These are phyloP conservation scores for Metarhizium guizhouense DNA, from an alignment of 2,329 filamentous ascomycete genomes.

Conservation along the genomic window DNA sequence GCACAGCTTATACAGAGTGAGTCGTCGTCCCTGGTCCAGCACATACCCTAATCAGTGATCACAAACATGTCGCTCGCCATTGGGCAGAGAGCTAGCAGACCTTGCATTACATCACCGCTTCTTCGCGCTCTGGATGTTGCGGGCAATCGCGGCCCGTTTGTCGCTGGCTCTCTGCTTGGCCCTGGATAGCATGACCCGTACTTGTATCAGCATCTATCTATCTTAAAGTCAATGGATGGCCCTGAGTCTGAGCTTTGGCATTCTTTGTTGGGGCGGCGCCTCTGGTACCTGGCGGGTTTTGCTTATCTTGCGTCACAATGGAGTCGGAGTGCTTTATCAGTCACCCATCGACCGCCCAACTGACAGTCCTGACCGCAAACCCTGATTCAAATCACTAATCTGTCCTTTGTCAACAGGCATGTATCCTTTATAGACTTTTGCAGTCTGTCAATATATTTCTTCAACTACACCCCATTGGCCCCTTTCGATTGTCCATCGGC, in stretches of 20 bases:
- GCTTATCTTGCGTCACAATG: slow-evolving; percentile 6
- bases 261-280: neutral
- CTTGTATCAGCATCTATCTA: neutral
- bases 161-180: neutral
- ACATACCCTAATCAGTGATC: neutral
- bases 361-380: slow-evolving; percentile 1
- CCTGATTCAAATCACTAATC: slow-evolving; percentile 2
- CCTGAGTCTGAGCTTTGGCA: neutral
- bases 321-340: slow-evolving; percentile 4
- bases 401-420: neutral
- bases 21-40: neutral
- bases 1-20: slow-evolving; percentile 3
- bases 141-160: neutral
- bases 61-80: neutral
- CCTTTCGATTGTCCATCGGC: neutral
- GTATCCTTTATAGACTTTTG: neutral
- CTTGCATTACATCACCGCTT: neutral
- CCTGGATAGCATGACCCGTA: neutral
- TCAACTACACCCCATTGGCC: neutral
- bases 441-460: neutral
- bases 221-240: neutral
- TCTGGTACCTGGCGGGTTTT: neutral
- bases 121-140: neutral
- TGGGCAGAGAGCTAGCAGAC: neutral
- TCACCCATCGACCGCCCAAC: neutral